phyloP scores from a whole-genome alignment of 1,284 basidiomycete genomes.

The Heterobasidion occidentale region DNA sequence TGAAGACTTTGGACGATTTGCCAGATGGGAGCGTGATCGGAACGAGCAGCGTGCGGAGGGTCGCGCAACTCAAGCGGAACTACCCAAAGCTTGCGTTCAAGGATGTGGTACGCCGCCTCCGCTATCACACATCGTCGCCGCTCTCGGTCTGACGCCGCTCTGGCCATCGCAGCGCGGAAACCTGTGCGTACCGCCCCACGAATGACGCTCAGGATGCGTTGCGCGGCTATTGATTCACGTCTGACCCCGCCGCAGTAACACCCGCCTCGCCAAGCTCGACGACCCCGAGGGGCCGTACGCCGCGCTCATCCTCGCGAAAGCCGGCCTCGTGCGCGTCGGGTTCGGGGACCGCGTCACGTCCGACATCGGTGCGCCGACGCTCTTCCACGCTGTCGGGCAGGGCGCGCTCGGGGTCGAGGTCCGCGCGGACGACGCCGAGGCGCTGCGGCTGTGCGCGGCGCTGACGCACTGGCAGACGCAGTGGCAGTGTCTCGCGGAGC shows the following conservation, averaged over 20 bases:
- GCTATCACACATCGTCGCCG: constrained; percentile 5
- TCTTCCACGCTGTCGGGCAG: constrained; percentile 92
- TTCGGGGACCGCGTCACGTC: constrained; percentile 75
- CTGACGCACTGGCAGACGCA: constrained; percentile 74
- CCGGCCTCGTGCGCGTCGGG: constrained; percentile 84
- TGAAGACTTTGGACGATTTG: constrained; percentile 77
- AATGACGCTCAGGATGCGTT: background rate
- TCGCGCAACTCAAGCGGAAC: constrained; percentile 82
- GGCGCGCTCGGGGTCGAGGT: constrained; percentile 91
- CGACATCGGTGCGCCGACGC: constrained; percentile 66
- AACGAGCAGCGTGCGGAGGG: constrained; percentile 88
- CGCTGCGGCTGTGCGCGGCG: constrained; percentile 53
- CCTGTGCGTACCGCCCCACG: constrained; percentile 43
- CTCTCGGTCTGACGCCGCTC: constrained; percentile 3
- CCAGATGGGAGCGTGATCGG: constrained; percentile 89
- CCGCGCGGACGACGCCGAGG: constrained; percentile 60
- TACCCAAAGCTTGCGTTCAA: constrained; percentile 80
- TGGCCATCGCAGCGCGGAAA: constrained; percentile 57
- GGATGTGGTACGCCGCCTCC: constrained; percentile 66
- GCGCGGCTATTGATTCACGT: background rate
- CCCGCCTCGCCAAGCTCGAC: constrained; percentile 90
- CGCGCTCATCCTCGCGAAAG: constrained; percentile 90
- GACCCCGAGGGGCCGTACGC: constrained; percentile 77
- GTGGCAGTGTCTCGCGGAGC: constrained; percentile 76
- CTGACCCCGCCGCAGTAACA: constrained; percentile 48